Conservation (phyloP, 1,284 basidiomycete species). For the Inonotus hispidus region DNA sequence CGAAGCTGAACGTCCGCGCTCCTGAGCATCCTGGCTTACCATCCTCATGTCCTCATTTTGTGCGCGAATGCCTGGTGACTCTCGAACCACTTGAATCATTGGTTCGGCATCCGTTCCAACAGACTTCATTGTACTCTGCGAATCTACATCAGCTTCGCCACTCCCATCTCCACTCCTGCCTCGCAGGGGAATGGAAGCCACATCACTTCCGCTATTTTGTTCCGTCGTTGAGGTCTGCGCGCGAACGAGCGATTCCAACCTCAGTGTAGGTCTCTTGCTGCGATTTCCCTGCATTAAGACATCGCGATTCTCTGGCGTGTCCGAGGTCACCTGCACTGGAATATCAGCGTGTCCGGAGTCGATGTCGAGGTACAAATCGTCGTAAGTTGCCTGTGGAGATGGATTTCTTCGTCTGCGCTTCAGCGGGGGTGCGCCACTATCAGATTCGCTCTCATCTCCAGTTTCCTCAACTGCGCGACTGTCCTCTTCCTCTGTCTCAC, state of each 20-base stretch:
- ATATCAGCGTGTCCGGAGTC: neutral
- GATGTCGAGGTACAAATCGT: neutral
- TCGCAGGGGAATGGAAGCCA: neutral
- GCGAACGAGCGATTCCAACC: constrained; percentile 19
- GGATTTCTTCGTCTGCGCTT: neutral
- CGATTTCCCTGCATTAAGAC: constrained; percentile 17
- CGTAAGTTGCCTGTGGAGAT: neutral
- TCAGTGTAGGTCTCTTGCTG: constrained; percentile 16
- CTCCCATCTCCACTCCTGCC: neutral
- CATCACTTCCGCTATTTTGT: constrained; percentile 15
- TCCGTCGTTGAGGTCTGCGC: constrained; percentile 16
- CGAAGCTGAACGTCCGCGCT: neutral
- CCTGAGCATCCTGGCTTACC: too few species aligned
- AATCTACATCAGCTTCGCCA: neutral
- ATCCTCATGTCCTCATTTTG: too few species aligned
- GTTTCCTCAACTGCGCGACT: neutral
- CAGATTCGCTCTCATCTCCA: neutral
- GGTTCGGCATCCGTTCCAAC: neutral
- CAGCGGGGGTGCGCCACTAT: neutral
- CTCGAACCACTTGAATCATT: neutral
- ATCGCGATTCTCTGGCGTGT: constrained; percentile 3
- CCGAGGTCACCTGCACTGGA: neutral
- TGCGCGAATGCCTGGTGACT: neutral
- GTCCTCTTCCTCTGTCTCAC: neutral
- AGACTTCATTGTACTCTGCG: neutral